Percentiles rank a stretch among this genome's conserved stretches.
These are phyloP conservation scores for Calycina herbarum DNA, from an alignment of 2,329 filamentous ascomycete genomes.

Conservation along the genomic window DNA sequence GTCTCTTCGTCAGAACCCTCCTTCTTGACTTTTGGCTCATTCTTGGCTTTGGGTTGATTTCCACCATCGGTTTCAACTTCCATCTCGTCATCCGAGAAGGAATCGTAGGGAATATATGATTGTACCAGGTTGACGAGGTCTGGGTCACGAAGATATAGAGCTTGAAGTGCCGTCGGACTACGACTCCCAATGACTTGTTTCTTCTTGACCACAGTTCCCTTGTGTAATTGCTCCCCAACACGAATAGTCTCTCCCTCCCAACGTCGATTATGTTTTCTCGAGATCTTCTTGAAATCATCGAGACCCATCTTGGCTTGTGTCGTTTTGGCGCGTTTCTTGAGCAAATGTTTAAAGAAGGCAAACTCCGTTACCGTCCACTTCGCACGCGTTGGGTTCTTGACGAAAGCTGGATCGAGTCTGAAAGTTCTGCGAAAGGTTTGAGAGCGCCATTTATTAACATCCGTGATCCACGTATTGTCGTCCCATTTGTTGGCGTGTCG, in stretches of 20 bases:
- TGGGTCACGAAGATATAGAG: neutral
- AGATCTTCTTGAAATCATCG: slow-evolving; percentile 2
- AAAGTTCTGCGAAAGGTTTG: slow-evolving; percentile 15
- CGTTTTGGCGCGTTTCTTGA: neutral
- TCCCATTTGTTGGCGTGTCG: slow-evolving; percentile 22
- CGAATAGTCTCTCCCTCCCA: neutral
- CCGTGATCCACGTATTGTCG: slow-evolving; percentile 11
- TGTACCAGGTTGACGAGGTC: neutral
- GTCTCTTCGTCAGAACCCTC: neutral
- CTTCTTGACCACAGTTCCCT: neutral
- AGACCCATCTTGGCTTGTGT: neutral
- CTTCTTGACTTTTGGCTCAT: neutral
- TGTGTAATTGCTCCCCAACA: neutral
- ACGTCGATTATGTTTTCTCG: neutral
- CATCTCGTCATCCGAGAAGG: neutral
- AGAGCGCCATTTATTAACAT: slow-evolving; percentile 16
- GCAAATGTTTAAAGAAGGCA: neutral
- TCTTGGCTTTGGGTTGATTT: neutral
- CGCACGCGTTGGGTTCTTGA: slow-evolving; percentile 3
- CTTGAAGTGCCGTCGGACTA: neutral
- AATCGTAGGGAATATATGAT: neutral
- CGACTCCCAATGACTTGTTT: neutral
- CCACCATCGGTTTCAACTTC: neutral
- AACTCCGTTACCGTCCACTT: neutral
- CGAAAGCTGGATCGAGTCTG: slow-evolving; percentile 10